Conservation (phyloP, 2,329 filamentous ascomycete genomes). For the Lasiodiplodia sp. region DNA sequence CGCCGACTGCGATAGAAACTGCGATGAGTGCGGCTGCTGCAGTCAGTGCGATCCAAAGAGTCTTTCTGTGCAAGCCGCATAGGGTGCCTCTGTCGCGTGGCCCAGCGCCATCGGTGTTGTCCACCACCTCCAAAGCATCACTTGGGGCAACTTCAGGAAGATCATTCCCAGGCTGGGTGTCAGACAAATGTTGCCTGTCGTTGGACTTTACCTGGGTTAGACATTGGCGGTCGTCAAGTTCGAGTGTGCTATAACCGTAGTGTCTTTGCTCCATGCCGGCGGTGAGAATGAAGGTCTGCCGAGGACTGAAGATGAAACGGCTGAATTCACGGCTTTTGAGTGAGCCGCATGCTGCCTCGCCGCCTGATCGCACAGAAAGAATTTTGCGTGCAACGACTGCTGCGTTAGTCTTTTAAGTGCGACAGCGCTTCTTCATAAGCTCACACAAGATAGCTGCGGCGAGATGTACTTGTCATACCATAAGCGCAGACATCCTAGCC, state of each 20-base stretch:
- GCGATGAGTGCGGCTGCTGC: not conserved
- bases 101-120: not conserved
- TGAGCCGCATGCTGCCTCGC: too few relatives aligned
- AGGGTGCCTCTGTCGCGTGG: not conserved
- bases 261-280: not conserved
- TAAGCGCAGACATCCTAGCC: too few relatives aligned
- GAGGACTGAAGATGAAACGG: too few relatives aligned
- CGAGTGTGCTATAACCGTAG: not conserved
- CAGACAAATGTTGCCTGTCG: not conserved
- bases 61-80: not conserved
- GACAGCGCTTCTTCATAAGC: too few relatives aligned
- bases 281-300: too few relatives aligned
- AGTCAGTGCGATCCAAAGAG: not conserved
- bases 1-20: not conserved
- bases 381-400: too few relatives aligned
- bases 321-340: too few relatives aligned
- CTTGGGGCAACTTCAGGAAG: not conserved
- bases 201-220: not conserved
- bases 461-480: too few relatives aligned
- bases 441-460: too few relatives aligned
- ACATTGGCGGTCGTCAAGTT: not conserved
- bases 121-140: not conserved
- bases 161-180: not conserved
- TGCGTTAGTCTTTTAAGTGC: too few relatives aligned
- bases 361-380: too few relatives aligned